Percentiles rank a stretch among this genome's conserved stretches.
phyloP scores from a whole-genome alignment of 2,329 filamentous ascomycete species.

The Aspergillus luchuensis region DNA sequence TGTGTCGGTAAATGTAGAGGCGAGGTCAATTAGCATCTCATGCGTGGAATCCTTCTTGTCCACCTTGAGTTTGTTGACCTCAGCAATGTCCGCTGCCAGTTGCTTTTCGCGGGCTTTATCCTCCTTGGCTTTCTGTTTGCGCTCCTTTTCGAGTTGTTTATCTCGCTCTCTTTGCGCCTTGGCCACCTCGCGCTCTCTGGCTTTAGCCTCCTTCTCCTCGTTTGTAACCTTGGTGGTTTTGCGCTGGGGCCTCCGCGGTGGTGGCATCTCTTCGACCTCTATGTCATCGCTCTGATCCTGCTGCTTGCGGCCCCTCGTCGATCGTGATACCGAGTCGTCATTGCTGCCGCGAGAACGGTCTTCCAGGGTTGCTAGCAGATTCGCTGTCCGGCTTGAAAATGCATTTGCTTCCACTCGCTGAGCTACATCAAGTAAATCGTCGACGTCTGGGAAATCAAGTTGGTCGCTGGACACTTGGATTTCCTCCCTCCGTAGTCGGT shows the following conservation, averaged over 20 bases:
- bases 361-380: slow-evolving; percentile 40
- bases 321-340: slow-evolving; percentile 9
- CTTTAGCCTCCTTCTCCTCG: slow-evolving; percentile 48
- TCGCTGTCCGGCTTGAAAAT: slow-evolving; percentile 46
- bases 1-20: slow-evolving; percentile 55
- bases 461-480: slow-evolving; percentile 41
- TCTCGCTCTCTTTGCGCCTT: slow-evolving; percentile 56
- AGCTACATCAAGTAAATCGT: slow-evolving; percentile 25
- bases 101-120: slow-evolving; percentile 66
- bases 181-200: slow-evolving; percentile 54
- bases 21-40: slow-evolving; percentile 77
- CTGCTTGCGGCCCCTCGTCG: slow-evolving; percentile 3
- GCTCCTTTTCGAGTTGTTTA: slow-evolving; percentile 59
- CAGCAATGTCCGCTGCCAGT: slow-evolving; percentile 65
- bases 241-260: slow-evolving; percentile 42
- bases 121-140: slow-evolving; percentile 50
- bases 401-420: slow-evolving; percentile 19
- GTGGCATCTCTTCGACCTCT: slow-evolving; percentile 44
- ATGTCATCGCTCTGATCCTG: background rate
- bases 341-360: slow-evolving; percentile 11
- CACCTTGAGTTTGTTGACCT: slow-evolving; percentile 71
- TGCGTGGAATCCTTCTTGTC: slow-evolving; percentile 72
- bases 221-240: slow-evolving; percentile 42
- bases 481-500: slow-evolving; percentile 18
- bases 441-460: slow-evolving; percentile 27